phyloP scores from a whole-genome alignment of 1,284 basidiomycete species.

The Ustilago bromivora region DNA sequence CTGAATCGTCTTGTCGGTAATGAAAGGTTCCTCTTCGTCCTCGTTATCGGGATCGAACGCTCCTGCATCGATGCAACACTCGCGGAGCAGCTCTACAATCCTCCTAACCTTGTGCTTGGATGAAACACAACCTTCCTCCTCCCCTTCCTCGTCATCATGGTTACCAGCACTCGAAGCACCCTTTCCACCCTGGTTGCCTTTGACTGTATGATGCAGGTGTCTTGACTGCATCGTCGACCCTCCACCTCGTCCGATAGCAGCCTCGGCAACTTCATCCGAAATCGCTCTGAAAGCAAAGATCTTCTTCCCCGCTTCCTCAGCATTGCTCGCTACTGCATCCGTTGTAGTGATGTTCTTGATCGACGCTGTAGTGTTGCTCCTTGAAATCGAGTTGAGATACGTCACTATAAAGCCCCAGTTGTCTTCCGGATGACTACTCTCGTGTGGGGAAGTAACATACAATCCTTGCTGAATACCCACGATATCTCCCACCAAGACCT shows the following conservation, averaged over 20 bases:
- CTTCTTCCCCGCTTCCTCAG: slow-evolving; percentile 11
- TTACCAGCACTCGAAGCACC: background rate
- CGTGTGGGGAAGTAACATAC: slow-evolving; percentile 53
- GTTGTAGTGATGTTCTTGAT: slow-evolving; percentile 52
- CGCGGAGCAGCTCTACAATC: slow-evolving; percentile 82
- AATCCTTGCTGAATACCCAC: slow-evolving; percentile 82
- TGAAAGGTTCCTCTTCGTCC: slow-evolving; percentile 25
- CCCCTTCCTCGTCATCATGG: slow-evolving; percentile 17
- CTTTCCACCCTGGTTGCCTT: background rate
- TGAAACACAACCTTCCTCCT: slow-evolving; percentile 17
- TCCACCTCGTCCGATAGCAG: background rate
- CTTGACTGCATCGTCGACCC: slow-evolving; percentile 24
- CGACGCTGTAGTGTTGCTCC: slow-evolving; percentile 50
- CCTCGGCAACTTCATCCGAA: slow-evolving; percentile 51
- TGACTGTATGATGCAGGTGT: slow-evolving; percentile 36
- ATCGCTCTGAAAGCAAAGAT: slow-evolving; percentile 62
- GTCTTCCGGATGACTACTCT: slow-evolving; percentile 60
- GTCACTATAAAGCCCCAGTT: slow-evolving; percentile 63
- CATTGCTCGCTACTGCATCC: slow-evolving; percentile 8
- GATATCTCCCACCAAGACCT: slow-evolving; percentile 86
- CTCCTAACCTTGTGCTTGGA: slow-evolving; percentile 81
- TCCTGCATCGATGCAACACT: slow-evolving; percentile 72
- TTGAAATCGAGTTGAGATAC: slow-evolving; percentile 44
- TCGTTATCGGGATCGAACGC: slow-evolving; percentile 41
- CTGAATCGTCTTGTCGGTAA: slow-evolving; percentile 58